These are phyloP conservation scores for Nepenthes gracilis DNA, from an alignment of 148 eudicot species.

Conservation along the genomic window DNA sequence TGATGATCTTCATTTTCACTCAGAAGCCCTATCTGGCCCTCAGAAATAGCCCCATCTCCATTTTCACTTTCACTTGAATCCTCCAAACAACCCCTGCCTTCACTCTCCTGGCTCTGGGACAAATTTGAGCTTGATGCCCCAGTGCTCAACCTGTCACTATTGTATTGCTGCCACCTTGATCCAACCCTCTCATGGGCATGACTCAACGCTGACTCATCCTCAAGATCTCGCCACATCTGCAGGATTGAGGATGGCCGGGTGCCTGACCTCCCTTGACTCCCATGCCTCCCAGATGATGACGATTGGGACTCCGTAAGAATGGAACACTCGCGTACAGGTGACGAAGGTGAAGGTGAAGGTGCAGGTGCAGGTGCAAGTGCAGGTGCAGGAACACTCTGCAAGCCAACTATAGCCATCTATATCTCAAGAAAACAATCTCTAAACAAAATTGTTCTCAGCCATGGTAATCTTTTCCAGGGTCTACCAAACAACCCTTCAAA, in stretches of 20 bases:
- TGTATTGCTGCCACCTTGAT: conserved; percentile 18
- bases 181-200: conserved; percentile 22
- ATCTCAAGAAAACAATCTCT: conserved; percentile 6
- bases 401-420: conserved; percentile 69
- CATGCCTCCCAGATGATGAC: conserved; percentile 19
- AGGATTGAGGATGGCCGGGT: conserved; percentile 54
- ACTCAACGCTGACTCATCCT: conserved; percentile 49
- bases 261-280: conserved; percentile 29
- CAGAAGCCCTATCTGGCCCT: conserved; percentile 13
- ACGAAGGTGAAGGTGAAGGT: too few species aligned
- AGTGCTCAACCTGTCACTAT: conserved; percentile 17
- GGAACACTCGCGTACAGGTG: conserved; percentile 17
- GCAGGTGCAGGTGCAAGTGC: too few species aligned
- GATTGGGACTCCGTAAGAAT: conserved; percentile 39
- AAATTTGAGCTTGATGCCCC: conserved; percentile 10
- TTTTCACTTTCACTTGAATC: conserved; percentile 29
- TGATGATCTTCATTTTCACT: conserved; percentile 40
- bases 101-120: conserved; percentile 17
- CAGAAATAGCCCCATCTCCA: conserved; percentile 21
- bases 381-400: conserved; percentile 43
- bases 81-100: conserved; percentile 23
- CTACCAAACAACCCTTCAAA: conserved; percentile 10
- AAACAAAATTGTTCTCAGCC: conserved; percentile 12
- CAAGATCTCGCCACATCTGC: conserved; percentile 83
- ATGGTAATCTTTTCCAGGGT: conserved; percentile 11